Base-by-base conservation (phyloP, 2,329 filamentous ascomycete species). In the Rugonectria rugulosa region DNA sequence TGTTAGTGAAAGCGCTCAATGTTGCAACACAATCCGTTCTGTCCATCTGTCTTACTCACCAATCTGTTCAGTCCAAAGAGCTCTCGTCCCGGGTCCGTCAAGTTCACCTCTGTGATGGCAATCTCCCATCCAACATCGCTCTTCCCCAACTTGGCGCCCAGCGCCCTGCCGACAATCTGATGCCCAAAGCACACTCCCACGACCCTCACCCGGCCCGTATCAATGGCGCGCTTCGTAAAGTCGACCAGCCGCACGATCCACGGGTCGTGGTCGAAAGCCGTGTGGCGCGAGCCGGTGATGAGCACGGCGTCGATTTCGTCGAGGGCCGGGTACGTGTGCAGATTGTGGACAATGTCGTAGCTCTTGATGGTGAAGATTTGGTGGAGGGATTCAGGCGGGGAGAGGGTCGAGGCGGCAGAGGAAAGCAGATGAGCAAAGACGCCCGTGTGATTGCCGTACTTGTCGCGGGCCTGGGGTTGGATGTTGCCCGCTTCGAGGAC, bases 401-500 rank as follows among this genome's bases (percentile, higher is more conserved):
- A 63, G 14, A 86, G 72, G 0, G 79, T 70, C 6, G 79, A 73
- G 38, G 82, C 84, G 7, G 84, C 82, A 37, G 76, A 73, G 42
- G 76, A 68, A 46, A 92, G 80, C 9, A 91, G 80, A 29, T 80
- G 69, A 15, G 76, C 80, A 74, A 92, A 91, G 56, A 91, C 82
- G 59, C 86, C 88, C 59, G 86, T 85, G 75, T 97, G 97, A 57
- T 81, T 81, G 46, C 86, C 84, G 73, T 89, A 92, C 66, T 85
- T 85, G 51, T 81, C 81, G 50, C 83, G 77, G 31, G 88, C 84
- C 37, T 82, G 74, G 2, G 86, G 82, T 44, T 89, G 79, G 1
- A 92, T 92, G 2, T 85, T 90, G 75, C 97, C 94, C 78, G 90
- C 89, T 80, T 97, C 91, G 64, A 98, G 87, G 65, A 98, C 83